Percentiles rank a stretch among this genome's conserved stretches.
These are phyloP conservation scores for Paramecium tetraurelia DNA, from an alignment of 73 alveolate species.

Conservation along the genomic window DNA sequence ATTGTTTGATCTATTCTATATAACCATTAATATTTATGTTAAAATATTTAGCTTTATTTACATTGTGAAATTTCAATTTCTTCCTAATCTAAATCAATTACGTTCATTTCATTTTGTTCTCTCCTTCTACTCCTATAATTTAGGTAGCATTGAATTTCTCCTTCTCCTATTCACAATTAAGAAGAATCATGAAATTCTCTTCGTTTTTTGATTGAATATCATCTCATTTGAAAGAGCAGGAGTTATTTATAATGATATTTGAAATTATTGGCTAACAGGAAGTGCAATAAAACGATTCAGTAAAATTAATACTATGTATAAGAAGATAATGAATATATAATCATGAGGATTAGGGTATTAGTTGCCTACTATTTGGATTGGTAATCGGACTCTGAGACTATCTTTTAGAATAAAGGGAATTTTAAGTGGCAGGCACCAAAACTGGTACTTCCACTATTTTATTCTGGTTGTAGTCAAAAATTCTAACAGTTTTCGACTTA, in stretches of 20 bases:
- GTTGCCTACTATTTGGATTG: background rate
- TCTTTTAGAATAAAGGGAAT: background rate
- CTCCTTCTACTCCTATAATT: background rate
- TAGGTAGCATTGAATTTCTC: background rate
- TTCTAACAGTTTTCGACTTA: background rate
- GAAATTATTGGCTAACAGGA: background rate
- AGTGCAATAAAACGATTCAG: background rate
- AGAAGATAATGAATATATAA: background rate
- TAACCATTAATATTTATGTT: background rate
- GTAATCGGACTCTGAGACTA: background rate
- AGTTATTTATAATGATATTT: too few relatives aligned
- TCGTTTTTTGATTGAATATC: too few relatives aligned
- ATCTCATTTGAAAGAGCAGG: background rate
- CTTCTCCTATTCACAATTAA: too few relatives aligned
- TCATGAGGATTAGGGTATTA: background rate
- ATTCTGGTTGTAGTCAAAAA: background rate
- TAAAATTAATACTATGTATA: background rate
- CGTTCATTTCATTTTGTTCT: background rate
- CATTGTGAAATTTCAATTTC: background rate
- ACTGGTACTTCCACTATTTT: constrained; percentile 14
- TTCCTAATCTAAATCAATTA: background rate
- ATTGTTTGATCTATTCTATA: background rate
- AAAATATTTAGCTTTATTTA: background rate
- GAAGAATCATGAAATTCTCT: background rate
- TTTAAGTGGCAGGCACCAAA: background rate